Evolutionary conservation across 371 early-diverging fungal species (phyloP), one percentile per base, ranked within the genome.

Genomic region (Syncephalis plumigaleata): DNA sequence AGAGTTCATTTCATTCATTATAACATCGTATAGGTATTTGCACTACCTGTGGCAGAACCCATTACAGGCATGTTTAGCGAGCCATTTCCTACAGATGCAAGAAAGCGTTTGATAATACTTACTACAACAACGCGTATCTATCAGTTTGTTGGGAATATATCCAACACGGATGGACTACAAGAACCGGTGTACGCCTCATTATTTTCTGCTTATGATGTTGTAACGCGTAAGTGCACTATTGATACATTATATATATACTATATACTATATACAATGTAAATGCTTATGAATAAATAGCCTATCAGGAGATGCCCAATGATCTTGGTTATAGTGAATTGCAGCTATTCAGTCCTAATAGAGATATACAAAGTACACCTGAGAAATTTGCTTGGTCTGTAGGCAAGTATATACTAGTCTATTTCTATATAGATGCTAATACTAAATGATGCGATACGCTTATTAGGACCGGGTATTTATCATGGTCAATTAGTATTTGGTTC

Each of bases 71-170:
- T 92, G 11, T 73, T 77, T 26, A 78, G 79, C 60, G 84, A 84
- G 57, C 68, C 75, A 44, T 84, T 85, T 47, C 84, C 86, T 0
- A 72, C 68, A 18, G 70, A 65, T 24, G 56, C 70, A 26, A 67
- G 76, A 39, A 81, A 84, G 60, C 83, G 79, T 50, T 70, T 84
- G 36, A 73, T 89, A 1, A 56, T 87, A 45, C 72, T 79, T 5
- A 68, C 86, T 2, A 89, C 90, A 0, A 71, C 86, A 0, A 81
- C 77, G 0, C 71, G 84, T 22, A 70, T 92, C 18, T 90, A 87
- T 55, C 86, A 90, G 53, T 80, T 90, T 44, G 69, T 88, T 48
- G 92, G 92, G 0, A 60, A 64, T 3, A 71, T 79, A 11, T 4
- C 31, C 4, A 31, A 11, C 11, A 31, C 31, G 11, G 31, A 2